These are phyloP conservation scores for Pythium sp. DNA, from an alignment of 352 stramenopile species.

Conservation along the genomic window DNA sequence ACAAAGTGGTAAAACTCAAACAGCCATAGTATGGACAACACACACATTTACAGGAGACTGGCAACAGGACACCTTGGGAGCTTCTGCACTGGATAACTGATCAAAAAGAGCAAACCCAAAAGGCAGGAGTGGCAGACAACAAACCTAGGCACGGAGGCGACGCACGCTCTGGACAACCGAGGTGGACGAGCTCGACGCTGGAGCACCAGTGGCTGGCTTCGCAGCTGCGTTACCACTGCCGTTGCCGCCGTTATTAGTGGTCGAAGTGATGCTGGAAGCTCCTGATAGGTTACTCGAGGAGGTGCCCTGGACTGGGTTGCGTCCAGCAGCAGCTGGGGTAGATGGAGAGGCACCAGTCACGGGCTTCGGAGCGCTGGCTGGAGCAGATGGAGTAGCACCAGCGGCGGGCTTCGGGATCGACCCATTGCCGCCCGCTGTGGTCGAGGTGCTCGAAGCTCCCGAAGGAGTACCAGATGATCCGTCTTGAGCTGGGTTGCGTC, in stretches of 20 bases:
- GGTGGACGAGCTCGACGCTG: not conserved
- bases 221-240: no score
- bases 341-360: not conserved
- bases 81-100: not conserved
- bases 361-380: not conserved
- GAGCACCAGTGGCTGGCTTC: not conserved
- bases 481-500: not conserved
- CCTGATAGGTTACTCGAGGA: not conserved
- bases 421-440: not conserved
- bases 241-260: not conserved
- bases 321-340: not conserved
- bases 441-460: not conserved
- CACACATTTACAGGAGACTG: not conserved
- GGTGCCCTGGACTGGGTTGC: not conserved
- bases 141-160: slow-evolving; percentile 2
- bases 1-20: not conserved
- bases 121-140: not conserved
- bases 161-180: not conserved
- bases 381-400: not conserved
- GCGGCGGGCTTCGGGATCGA: not conserved
- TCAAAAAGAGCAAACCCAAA: not conserved
- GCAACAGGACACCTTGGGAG: not conserved
- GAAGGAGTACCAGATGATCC: not conserved
- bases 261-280: not conserved
- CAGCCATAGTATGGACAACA: not conserved